These are phyloP conservation scores for Polytrichum formosum DNA, from an alignment of 225 moss, liverwort and hornwort genomes.

Conservation along the genomic window DNA sequence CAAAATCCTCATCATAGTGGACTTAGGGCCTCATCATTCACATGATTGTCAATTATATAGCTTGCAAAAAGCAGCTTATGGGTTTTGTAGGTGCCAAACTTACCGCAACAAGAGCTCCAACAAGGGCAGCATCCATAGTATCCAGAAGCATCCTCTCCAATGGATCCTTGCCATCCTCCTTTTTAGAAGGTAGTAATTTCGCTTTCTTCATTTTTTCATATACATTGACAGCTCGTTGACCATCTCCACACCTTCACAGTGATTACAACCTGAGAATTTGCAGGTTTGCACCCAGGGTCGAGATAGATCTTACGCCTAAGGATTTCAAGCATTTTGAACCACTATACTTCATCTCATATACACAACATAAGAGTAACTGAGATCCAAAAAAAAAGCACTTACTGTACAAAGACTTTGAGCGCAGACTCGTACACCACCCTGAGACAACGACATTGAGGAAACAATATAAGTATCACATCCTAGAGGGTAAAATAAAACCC, in stretches of 20 bases:
- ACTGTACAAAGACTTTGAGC: slow-evolving; percentile 52
- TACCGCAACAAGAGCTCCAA: slow-evolving; percentile 56
- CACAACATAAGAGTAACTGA: too few relatives aligned
- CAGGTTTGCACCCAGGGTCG: too few relatives aligned
- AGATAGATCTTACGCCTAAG: too few relatives aligned
- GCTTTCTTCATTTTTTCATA: slow-evolving; percentile 50
- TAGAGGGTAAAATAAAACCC: too few relatives aligned
- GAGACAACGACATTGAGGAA: neutral
- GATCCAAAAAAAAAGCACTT: slow-evolving; percentile 11
- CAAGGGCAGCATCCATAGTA: slow-evolving; percentile 63
- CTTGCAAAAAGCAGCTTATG: too few relatives aligned
- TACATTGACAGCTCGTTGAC: slow-evolving; percentile 39
- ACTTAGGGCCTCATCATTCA: too few relatives aligned
- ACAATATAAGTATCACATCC: too few relatives aligned
- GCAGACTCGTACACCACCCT: slow-evolving; percentile 60
- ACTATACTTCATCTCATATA: too few relatives aligned
- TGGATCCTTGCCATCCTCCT: slow-evolving; percentile 35
- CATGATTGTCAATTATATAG: too few relatives aligned
- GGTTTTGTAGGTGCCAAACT: neutral
- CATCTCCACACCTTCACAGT: slow-evolving; percentile 55
- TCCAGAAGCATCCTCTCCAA: slow-evolving; percentile 56
- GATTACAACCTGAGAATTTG: too few relatives aligned
- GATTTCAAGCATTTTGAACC: too few relatives aligned
- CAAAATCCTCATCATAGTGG: too few relatives aligned
- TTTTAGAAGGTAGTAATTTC: slow-evolving; percentile 27